Base-by-base conservation (phyloP, 192 early-diverging fungal genomes). In the Dispira parvispora region DNA sequence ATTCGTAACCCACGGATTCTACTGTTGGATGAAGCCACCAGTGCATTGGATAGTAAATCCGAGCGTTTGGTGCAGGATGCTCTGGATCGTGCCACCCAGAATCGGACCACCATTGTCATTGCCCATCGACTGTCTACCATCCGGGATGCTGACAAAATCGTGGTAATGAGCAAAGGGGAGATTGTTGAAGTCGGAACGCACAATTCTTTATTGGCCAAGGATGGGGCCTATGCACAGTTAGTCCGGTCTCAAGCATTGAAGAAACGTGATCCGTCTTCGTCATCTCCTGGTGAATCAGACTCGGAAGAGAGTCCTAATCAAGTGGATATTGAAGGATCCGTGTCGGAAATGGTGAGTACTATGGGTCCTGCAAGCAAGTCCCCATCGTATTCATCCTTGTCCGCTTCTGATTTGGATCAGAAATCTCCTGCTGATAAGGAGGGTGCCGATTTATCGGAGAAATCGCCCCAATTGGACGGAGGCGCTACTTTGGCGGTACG, bases 41-140 rank as follows among this genome's bases (percentile, higher is more conserved):
- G 80, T 18, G 92, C 92, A 14, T 71, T 94, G 62, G 92, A 94
- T 69, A 83, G 88, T 27, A 77, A 81, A 32, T 82, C 83, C 16
- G 88, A 89, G 69, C 77, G 83, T 23, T 66, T 89, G 11, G 87
- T 95, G 5, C 90, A 94, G 67, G 75, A 83, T 46, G 90, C 92
- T 13, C 68, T 94, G 54, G 89, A 94, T 69, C 73, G 75, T 9
- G 88, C 86, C 14, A 56, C 84, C 1, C 70, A 76, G 28, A 79
- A 83, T 64, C 82, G 94, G 52, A 94, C 91, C 8, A 93, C 91
- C 23, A 87, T 97, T 69, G 85, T 88, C 5, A 85, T 97, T 71
- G 94, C 94, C 6, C 83, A 94, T 70, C 84, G 94, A 43, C 69
- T 97, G 38, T 91, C 88, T 49, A 97, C 94, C 21, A 86, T 97